Evolutionary conservation across 2,329 filamentous ascomycete species (phyloP), one percentile per base, ranked within the genome.

Genomic region (Paradendryphiella salina): DNA sequence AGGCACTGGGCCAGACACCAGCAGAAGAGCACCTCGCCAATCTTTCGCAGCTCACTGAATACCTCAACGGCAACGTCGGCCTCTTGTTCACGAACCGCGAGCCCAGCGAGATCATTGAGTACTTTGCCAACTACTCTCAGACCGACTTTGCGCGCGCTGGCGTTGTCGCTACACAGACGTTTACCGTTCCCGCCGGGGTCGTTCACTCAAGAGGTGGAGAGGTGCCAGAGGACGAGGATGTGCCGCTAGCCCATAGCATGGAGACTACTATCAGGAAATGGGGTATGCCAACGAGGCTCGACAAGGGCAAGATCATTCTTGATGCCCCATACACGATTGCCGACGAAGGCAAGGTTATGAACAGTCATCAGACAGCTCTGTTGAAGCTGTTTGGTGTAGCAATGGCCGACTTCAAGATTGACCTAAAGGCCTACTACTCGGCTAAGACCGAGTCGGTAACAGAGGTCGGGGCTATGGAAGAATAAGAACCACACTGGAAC

Each of bases 141-240:
- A 85, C 88, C 65, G 94, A 97, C 79, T 99, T 91, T 70, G 94
- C 94, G 57, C 88, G 94, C 71, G 90, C 93, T 52, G 94, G 94
- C 60, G 86, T 86, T 56, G 76, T 80, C 46, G 89, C 91, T 18
- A 80, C 85, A 11, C 85, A 90, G 63, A 82, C 81, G 45, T 92
- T 97, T 75, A 84, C 82, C 54, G 84, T 99, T 51, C 93, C 94
- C 4, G 81, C 85, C 0, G 94, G 94, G n/a, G 78, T 87, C 39
- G 85, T 99, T 51, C 88, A 91, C 76, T 85, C 87, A 33, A 77
- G 80, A 40, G 93, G 83, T 50, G 93, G 93, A 56, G 88, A 95
- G 76, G 81, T 96, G 18, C 81, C 89, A 15, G 77, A 78, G 18
- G 89, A 92, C 63, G 82, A 96, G 64, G 94, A 99, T 72, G 85